Conservation (phyloP, 768 basidiomycete species). For the Lactarius evosmus region DNA sequence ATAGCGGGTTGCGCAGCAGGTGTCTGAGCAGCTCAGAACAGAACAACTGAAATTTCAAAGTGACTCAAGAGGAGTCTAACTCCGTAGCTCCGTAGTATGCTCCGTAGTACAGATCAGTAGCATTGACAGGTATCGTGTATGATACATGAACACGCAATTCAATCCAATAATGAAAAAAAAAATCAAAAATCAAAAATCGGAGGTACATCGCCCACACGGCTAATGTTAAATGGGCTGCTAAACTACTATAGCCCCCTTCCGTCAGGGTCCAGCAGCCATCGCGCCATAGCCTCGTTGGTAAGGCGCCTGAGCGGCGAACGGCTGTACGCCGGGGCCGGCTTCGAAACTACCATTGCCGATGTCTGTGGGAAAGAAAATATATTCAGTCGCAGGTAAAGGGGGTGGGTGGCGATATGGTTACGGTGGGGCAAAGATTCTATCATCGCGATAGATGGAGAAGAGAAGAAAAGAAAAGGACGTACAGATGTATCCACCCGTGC, state of each 20-base stretch:
- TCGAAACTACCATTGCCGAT: slow-evolving; percentile 34
- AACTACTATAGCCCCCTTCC: neutral
- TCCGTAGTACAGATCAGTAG: neutral
- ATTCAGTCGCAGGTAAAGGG: neutral
- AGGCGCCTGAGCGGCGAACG: slow-evolving; percentile 7
- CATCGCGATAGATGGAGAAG: neutral
- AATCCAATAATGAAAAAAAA: no score
- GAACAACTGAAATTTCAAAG: neutral
- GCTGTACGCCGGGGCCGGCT: neutral
- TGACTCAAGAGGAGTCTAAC: neutral
- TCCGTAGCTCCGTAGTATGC: neutral
- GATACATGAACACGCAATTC: no score
- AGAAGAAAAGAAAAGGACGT: no score
- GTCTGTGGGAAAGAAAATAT: slow-evolving; percentile 28
- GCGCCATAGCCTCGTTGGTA: slow-evolving; percentile 18
- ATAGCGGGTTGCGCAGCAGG: no score
- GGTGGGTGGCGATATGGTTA: neutral
- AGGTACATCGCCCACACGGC: neutral
- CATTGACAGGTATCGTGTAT: neutral
- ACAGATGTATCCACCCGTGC: slow-evolving; percentile 74
- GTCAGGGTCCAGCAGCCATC: slow-evolving; percentile 1
- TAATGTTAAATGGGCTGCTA: neutral
- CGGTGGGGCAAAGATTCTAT: neutral
- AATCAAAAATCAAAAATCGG: neutral
- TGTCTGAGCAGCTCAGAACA: no score